phyloP scores from a whole-genome alignment of 805 yeast genomes.

The Tetrapisispora arboricola region DNA sequence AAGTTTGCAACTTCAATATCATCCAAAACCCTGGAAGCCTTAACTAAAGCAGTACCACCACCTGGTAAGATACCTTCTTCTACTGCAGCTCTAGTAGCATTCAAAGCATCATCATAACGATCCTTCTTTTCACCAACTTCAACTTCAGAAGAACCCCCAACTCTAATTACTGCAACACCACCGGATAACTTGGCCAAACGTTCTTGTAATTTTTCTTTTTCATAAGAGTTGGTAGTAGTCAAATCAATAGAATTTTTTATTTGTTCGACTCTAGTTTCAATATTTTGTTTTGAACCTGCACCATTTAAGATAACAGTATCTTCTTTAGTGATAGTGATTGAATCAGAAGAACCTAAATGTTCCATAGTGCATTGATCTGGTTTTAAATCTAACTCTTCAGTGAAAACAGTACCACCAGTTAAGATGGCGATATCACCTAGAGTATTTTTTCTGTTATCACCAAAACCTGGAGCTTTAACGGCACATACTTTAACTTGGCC shows the following conservation, averaged over 20 bases:
- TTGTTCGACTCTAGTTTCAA: constrained; percentile 84
- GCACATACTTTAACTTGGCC: constrained; percentile 97
- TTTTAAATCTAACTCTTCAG: constrained; percentile 90
- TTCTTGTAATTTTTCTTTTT: constrained; percentile 93
- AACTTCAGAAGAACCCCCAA: constrained; percentile 94
- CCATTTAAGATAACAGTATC: constrained; percentile 93
- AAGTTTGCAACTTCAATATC: constrained; percentile 71
- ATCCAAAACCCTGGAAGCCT: constrained; percentile 74
- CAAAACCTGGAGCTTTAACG: constrained; percentile 98
- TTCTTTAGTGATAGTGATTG: constrained; percentile 87
- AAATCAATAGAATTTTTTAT: constrained; percentile 75
- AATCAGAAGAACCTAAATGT: constrained; percentile 82
- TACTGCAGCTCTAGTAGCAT: constrained; percentile 98
- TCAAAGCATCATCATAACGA: constrained; percentile 95
- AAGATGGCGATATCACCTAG: constrained; percentile 91
- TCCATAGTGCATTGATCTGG: constrained; percentile 91
- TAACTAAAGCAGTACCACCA: constrained; percentile 96
- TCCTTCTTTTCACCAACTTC: constrained; percentile 99
- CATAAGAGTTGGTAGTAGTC: constrained; percentile 69
- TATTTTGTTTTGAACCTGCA: constrained; percentile 72
- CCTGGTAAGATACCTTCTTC: constrained; percentile 98
- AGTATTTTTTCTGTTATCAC: constrained; percentile 95
- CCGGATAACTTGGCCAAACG: constrained; percentile 94
- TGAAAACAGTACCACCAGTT: constrained; percentile 78
- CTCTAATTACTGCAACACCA: constrained; percentile 97